Base-by-base conservation (phyloP, 179 eudicot species). In the Beta lomatogona region DNA sequence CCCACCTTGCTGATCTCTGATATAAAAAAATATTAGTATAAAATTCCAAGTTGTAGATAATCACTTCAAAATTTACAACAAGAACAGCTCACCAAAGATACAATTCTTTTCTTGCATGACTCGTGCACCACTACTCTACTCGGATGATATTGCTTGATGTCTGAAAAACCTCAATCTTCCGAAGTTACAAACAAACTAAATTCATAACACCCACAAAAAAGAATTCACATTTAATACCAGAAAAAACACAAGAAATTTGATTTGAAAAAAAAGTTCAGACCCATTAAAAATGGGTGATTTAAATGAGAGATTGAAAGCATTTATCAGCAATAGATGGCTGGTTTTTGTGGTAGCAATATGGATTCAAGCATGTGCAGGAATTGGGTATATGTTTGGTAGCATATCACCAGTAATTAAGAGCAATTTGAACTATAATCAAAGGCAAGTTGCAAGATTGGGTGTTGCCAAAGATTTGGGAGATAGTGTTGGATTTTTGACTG, bases 301-400 rank as follows among this genome's bases (percentile, higher is more conserved):
- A 46, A 68, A 65, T 53, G 95, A 94, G 74, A 89, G 86, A 82
- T 73, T 94, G 0, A 81, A 81, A 19, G 83, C 81, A n/a, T 91
- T 95, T 69, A 75, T 92, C 28, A 91, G 81, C 85, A 94, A 89
- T 71, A 88, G 98, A 91, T 96, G 99, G 99, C 84, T 94, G 16
- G 99, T 96, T 1, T 94, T 96, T 80, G 99, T 96, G 14, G 98
- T 97, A 15, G 99, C 97, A 91, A 96, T 96, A 85, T 96, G 99
- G 99, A 88, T 96, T 65, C 97, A 96, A 85, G 88, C 98, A 1
- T 92, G 94, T 78, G 98, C 92, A 7, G 99, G 99, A 0, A 85
- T 96, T 73, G 99, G 99, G 78, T 96, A 96, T 65, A 45, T 96
- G 79, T 96, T 96, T 83, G 99, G 99, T 77, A 96, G 99, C 75